Evolutionary conservation across 345 rosid species (phyloP).

Genomic region (Hypericum androsaemum): DNA sequence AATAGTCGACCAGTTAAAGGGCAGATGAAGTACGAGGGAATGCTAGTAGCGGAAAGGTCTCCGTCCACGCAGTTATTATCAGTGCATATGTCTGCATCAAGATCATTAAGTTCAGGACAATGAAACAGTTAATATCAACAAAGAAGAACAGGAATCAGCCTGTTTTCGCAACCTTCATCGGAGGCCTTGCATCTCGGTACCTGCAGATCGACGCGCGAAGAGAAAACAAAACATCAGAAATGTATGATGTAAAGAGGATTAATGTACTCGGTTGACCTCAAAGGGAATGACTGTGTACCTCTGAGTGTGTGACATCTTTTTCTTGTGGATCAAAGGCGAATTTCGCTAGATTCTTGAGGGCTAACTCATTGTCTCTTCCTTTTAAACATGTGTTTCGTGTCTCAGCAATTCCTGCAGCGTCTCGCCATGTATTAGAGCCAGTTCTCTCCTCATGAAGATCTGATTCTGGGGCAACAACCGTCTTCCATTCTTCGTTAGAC

Average conservation of each 20-base stretch:
- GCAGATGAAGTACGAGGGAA: constrained; percentile 40
- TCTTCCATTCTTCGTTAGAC: constrained; percentile 25
- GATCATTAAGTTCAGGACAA: constrained; percentile 11
- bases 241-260: too few species aligned
- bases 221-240: not conserved
- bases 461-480: constrained; percentile 12
- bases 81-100: constrained; percentile 23
- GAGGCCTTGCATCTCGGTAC: constrained; percentile 7
- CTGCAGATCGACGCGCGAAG: constrained; percentile 17
- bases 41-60: constrained; percentile 22
- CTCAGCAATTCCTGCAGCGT: constrained; percentile 5
- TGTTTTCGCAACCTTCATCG: constrained; percentile 28
- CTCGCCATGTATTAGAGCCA: constrained; percentile 9
- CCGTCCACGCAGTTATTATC: constrained; percentile 16
- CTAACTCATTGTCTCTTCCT: constrained; percentile 20
- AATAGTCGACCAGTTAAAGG: constrained; percentile 44
- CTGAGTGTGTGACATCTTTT: constrained; percentile 10
- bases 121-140: constrained; percentile 6
- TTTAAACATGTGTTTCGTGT: constrained; percentile 8
- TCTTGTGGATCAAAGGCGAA: constrained; percentile 26
- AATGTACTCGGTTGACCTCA: too few species aligned
- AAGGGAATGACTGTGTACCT: constrained; percentile 7
- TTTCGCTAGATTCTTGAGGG: constrained; percentile 29
- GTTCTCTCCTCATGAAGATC: constrained; percentile 12
- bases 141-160: constrained; percentile 1